Conservation (phyloP, 2,329 filamentous ascomycete species). For the Cordyceps tenuipes region DNA sequence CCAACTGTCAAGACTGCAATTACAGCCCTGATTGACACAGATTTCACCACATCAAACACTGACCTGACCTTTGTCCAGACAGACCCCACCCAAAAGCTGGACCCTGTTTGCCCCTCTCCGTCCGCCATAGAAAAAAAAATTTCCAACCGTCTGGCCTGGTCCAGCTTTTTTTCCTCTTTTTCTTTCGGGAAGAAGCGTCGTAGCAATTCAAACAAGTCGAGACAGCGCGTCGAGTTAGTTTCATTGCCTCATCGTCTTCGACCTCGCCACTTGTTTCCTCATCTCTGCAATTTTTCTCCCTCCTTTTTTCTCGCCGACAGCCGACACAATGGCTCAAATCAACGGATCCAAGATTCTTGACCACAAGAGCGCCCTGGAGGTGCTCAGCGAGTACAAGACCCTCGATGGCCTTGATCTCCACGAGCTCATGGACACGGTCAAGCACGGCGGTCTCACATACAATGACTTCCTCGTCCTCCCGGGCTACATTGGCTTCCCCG, state of each 20-base stretch:
- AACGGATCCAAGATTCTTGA: constrained; percentile 57
- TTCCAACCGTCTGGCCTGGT: constrained; percentile 28
- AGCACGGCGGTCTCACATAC: constrained; percentile 91
- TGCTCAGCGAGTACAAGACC: constrained; percentile 71
- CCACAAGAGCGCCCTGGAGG: constrained; percentile 65
- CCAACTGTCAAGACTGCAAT: too few relatives aligned
- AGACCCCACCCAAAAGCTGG: constrained; percentile 2
- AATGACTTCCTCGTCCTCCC: constrained; percentile 97
- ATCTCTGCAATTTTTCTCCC: constrained; percentile 16
- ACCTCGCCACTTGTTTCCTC: constrained; percentile 28
- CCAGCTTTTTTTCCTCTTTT: constrained; percentile 36
- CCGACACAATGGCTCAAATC: constrained; percentile 21
- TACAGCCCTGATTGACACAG: too few relatives aligned
- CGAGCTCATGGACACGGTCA: constrained; percentile 82
- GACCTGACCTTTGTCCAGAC: not conserved
- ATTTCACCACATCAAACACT: not conserved
- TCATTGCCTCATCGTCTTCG: constrained; percentile 29
- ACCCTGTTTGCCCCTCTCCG: constrained; percentile 4
- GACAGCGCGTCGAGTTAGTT: constrained; percentile 21
- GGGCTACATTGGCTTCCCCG: constrained; percentile 96
- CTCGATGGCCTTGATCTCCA: constrained; percentile 82
- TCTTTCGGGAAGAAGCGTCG: constrained; percentile 46
- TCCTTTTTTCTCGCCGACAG: constrained; percentile 21
- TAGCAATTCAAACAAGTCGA: constrained; percentile 31
- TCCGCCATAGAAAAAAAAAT: constrained; percentile 31